Conservation (phyloP, 257 asterid species). For the Jacaranda copaia region DNA sequence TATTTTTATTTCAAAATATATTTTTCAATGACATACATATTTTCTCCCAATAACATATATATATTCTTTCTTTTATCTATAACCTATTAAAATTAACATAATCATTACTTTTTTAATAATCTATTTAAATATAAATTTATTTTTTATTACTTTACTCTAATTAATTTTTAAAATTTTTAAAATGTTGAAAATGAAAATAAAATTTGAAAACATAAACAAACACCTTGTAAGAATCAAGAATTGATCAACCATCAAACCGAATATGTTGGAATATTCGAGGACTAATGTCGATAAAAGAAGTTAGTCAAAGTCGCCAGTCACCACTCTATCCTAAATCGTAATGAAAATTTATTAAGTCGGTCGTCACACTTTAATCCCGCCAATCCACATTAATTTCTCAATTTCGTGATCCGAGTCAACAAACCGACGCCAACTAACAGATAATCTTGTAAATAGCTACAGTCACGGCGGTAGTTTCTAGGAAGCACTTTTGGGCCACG, state of each 20-base stretch:
- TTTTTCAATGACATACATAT: too few species aligned
- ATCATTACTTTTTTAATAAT: too few species aligned
- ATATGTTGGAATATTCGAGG: slow-evolving; percentile 1
- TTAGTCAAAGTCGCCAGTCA: neutral
- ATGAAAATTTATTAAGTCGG: neutral
- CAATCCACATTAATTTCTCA: neutral
- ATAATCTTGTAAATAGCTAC: slow-evolving; percentile 11
- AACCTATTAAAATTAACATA: too few species aligned
- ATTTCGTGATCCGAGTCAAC: neutral
- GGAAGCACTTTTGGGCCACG: neutral
- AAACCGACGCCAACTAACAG: slow-evolving; percentile 16
- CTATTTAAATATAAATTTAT: too few species aligned
- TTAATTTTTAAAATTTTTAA: too few species aligned
- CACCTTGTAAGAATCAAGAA: neutral
- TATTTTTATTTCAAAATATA: too few species aligned
- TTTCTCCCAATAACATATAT: too few species aligned
- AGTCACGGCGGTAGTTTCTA: neutral
- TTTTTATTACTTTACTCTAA: too few species aligned
- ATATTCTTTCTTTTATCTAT: too few species aligned
- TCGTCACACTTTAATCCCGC: neutral
- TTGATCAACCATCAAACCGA: neutral
- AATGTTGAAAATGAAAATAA: too few species aligned
- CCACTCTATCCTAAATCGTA: neutral
- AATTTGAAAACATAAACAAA: too few species aligned
- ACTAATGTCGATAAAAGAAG: neutral